Evolutionary conservation across 164 flowering plant species (phyloP).

Genomic region (Vitis cinerea): DNA sequence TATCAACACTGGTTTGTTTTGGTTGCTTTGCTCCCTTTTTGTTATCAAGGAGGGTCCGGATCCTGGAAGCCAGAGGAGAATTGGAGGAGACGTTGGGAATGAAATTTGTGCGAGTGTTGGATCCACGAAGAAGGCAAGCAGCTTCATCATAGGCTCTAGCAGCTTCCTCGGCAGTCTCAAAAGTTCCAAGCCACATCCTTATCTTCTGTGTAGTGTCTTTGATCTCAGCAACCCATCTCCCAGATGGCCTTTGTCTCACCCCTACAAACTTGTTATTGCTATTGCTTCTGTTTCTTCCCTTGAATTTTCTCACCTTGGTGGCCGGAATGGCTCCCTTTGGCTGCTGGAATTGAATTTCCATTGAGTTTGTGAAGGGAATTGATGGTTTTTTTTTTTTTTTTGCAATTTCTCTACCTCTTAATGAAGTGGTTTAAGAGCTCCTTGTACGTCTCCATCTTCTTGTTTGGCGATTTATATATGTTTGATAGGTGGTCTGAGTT

Average conservation of each 20-base stretch:
- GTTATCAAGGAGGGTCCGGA: slow-evolving; percentile 58
- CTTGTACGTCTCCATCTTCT: slow-evolving; percentile 20
- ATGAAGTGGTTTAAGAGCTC: slow-evolving; percentile 23
- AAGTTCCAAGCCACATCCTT: slow-evolving; percentile 91
- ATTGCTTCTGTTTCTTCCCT: slow-evolving; percentile 30
- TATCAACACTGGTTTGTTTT: neutral
- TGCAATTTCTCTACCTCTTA: slow-evolving; percentile 1
- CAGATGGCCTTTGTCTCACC: slow-evolving; percentile 83
- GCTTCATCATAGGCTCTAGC: slow-evolving; percentile 88
- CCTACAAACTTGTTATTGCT: slow-evolving; percentile 63
- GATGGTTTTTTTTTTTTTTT: slow-evolving; percentile 8
- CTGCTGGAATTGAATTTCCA: slow-evolving; percentile 60
- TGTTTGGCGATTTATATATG: slow-evolving; percentile 28
- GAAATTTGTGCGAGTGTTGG: slow-evolving; percentile 81
- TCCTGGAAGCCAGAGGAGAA: slow-evolving; percentile 74
- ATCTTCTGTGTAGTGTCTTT: slow-evolving; percentile 88
- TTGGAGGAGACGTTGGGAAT: slow-evolving; percentile 53
- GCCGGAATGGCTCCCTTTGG: slow-evolving; percentile 17
- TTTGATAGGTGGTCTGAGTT: slow-evolving; percentile 36
- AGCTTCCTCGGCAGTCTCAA: slow-evolving; percentile 83
- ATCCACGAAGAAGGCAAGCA: slow-evolving; percentile 86
- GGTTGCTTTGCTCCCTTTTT: slow-evolving; percentile 30
- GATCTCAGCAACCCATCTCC: slow-evolving; percentile 92
- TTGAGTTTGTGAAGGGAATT: slow-evolving; percentile 7
- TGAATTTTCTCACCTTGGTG: slow-evolving; percentile 38